These are phyloP conservation scores for Orbilia brochopaga DNA, from an alignment of 2,329 filamentous ascomycete genomes.

Conservation along the genomic window DNA sequence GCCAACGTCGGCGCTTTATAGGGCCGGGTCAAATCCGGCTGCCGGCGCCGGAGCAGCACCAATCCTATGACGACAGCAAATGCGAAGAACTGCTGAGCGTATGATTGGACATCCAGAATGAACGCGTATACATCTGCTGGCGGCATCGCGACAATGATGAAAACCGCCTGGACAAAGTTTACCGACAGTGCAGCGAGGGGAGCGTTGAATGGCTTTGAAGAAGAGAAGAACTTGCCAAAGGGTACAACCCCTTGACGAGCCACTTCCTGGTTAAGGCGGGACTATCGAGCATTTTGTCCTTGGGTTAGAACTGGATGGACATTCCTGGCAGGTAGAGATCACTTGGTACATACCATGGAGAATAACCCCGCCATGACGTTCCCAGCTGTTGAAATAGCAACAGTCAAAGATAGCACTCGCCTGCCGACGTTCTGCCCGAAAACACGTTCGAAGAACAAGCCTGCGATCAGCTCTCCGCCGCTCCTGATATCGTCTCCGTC, in stretches of 20 bases:
- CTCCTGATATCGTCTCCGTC: slow-evolving; percentile 70
- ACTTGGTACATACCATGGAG: slow-evolving; percentile 59
- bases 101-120: slow-evolving; percentile 70
- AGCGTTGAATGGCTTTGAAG: slow-evolving; percentile 70
- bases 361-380: slow-evolving; percentile 78
- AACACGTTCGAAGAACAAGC: slow-evolving; percentile 69
- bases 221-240: slow-evolving; percentile 67
- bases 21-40: slow-evolving; percentile 56
- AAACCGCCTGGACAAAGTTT: slow-evolving; percentile 71
- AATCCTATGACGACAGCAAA: slow-evolving; percentile 60
- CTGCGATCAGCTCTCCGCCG: slow-evolving; percentile 72
- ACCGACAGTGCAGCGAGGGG: slow-evolving; percentile 72
- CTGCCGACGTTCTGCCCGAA: slow-evolving; percentile 68
- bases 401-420: slow-evolving; percentile 67
- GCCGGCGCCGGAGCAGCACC: slow-evolving; percentile 65
- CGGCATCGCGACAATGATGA: slow-evolving; percentile 71
- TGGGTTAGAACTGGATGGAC: slow-evolving; percentile 56
- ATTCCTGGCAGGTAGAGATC: slow-evolving; percentile 1
- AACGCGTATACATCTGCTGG: slow-evolving; percentile 73
- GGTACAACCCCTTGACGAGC: slow-evolving; percentile 74
- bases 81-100: slow-evolving; percentile 41
- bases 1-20: slow-evolving; percentile 62
- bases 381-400: slow-evolving; percentile 71
- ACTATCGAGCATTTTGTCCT: slow-evolving; percentile 70
- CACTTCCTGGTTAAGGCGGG: slow-evolving; percentile 63